Evolutionary conservation across 169 alveolate genomes (phyloP).

Genomic region (Plasmodium vivax): DNA sequence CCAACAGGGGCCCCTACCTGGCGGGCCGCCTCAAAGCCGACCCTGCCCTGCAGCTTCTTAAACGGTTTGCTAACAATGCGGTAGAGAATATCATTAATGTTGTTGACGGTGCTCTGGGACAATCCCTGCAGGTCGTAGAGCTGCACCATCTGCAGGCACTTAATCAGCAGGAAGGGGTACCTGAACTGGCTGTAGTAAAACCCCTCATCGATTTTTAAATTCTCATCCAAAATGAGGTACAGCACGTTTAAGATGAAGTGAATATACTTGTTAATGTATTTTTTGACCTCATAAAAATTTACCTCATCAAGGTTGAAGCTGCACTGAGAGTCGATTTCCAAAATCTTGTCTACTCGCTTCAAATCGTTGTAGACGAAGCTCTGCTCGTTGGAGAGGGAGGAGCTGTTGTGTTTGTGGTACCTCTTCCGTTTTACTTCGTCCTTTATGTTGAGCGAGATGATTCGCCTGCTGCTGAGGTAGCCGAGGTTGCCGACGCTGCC

Average conservation of each 20-base stretch:
- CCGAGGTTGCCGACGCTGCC: not conserved
- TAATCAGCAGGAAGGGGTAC: constrained; percentile 53
- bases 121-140: constrained; percentile 23
- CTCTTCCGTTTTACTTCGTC: constrained; percentile 16
- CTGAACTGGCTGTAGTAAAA: constrained; percentile 27
- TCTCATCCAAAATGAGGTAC: constrained; percentile 45
- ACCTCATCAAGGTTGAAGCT: constrained; percentile 46
- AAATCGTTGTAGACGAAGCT: constrained; percentile 46
- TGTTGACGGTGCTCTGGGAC: constrained; percentile 30
- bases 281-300: constrained; percentile 38
- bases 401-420: not conserved
- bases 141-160: constrained; percentile 61
- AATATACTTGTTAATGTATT: constrained; percentile 47
- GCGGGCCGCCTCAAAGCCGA: not conserved
- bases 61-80: constrained; percentile 20
- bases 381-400: constrained; percentile 4
- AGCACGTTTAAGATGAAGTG: constrained; percentile 38
- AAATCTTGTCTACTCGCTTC: constrained; percentile 37
- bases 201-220: constrained; percentile 60
- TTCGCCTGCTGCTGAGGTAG: not conserved
- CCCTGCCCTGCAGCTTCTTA: constrained; percentile 39
- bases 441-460: constrained; percentile 31
- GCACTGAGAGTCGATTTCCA: constrained; percentile 66
- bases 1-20: no score
- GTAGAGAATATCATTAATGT: constrained; percentile 43